phyloP scores from a whole-genome alignment of 768 basidiomycete species.

The Chalciporus pseudorubinellus region DNA sequence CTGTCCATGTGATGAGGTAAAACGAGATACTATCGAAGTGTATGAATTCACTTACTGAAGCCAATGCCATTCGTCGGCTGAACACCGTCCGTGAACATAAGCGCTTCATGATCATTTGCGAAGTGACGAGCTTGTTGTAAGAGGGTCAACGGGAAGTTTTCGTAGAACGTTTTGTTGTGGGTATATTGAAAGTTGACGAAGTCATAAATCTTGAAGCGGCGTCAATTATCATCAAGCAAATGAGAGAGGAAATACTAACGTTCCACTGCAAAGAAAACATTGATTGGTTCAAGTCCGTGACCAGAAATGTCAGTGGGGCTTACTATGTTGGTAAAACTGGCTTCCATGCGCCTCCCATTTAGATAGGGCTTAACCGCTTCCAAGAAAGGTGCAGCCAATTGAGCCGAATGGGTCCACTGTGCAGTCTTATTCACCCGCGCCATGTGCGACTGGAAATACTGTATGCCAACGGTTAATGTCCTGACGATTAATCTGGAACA shows the following conservation, averaged over 20 bases:
- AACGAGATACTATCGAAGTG: background rate
- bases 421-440: slow-evolving; percentile 18
- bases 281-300: background rate
- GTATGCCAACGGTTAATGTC: background rate
- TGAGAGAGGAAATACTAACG: slow-evolving; percentile 40
- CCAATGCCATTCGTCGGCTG: slow-evolving; percentile 56
- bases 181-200: slow-evolving; percentile 71
- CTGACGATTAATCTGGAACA: background rate
- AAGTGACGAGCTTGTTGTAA: slow-evolving; percentile 69
- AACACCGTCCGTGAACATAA: slow-evolving; percentile 61
- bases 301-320: slow-evolving; percentile 21
- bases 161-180: slow-evolving; percentile 78
- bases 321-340: slow-evolving; percentile 66
- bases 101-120: slow-evolving; percentile 75
- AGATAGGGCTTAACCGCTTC: slow-evolving; percentile 61
- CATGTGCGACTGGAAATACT: slow-evolving; percentile 31
- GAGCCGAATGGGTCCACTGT: slow-evolving; percentile 54
- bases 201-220: slow-evolving; percentile 60
- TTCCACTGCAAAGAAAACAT: slow-evolving; percentile 55
- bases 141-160: slow-evolving; percentile 66
- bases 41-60: background rate
- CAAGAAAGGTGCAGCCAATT: slow-evolving; percentile 64
- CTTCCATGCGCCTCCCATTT: slow-evolving; percentile 59
- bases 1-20: slow-evolving; percentile 35
- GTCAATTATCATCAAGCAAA: background rate